These are phyloP conservation scores for Xenosphaeropsis pyriputrescens DNA, from an alignment of 2,329 filamentous ascomycete species.

Conservation along the genomic window DNA sequence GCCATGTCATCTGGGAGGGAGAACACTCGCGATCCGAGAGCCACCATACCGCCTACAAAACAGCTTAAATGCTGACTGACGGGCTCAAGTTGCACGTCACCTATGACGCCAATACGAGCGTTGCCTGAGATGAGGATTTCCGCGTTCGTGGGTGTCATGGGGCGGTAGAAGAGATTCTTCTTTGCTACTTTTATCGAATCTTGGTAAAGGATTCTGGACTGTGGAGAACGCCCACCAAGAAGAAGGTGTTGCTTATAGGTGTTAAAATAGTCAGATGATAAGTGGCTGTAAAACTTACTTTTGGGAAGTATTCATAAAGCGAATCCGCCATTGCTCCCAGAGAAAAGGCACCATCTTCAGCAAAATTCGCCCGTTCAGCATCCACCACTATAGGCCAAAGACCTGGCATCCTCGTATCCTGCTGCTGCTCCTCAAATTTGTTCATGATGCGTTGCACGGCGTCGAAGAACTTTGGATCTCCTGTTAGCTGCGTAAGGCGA, in stretches of 20 bases:
- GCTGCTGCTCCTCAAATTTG: constrained; percentile 36
- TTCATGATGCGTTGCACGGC: constrained; percentile 41
- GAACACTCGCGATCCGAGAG: constrained; percentile 49
- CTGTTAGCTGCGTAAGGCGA: constrained; percentile 46
- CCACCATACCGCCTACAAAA: constrained; percentile 59
- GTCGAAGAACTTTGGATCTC: constrained; percentile 48
- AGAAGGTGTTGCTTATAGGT: constrained; percentile 36
- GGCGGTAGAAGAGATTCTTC: constrained; percentile 23
- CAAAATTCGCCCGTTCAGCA: constrained; percentile 38
- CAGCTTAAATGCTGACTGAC: constrained; percentile 52
- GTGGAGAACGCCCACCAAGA: constrained; percentile 43
- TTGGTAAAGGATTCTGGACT: constrained; percentile 30
- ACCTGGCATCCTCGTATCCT: constrained; percentile 39
- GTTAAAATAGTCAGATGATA: too few species aligned
- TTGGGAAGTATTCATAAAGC: constrained; percentile 48
- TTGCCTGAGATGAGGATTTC: constrained; percentile 33
- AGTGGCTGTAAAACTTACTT: constrained; percentile 24
- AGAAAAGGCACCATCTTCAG: constrained; percentile 35
- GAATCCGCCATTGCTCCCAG: constrained; percentile 42
- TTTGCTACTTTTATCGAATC: constrained; percentile 30
- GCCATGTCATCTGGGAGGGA: constrained; percentile 34
- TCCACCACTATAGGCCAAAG: constrained; percentile 46
- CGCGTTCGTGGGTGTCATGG: constrained; percentile 21
- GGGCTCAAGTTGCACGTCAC: constrained; percentile 7
- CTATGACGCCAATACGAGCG: constrained; percentile 13